Evolutionary conservation across 2,329 filamentous ascomycete species (phyloP), one percentile per base, ranked within the genome.

Genomic region (Penicillium sp.): DNA sequence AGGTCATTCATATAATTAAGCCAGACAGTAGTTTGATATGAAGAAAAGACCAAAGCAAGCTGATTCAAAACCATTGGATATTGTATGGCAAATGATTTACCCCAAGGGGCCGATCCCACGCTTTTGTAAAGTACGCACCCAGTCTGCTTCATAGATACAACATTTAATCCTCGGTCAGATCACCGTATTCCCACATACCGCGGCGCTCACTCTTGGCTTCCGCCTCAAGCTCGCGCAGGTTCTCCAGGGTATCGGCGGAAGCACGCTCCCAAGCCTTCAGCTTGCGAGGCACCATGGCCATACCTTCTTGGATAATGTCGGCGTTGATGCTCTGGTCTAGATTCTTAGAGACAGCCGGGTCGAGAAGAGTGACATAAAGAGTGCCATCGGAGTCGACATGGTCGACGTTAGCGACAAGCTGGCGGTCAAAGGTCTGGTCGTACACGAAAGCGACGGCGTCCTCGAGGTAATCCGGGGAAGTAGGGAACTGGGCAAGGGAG

Each of bases 181-280:
- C 94, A 62, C 94, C 94, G 74, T 97, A 99, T 82, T 99, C 94
- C 92, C 93, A 99, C 83, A 96, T 94, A 36, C 94, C 94, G 60
- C 85, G 80, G 56, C 91, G 84, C 51, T 86, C 85, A 49, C 83
- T 79, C 83, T 95, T 96, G 4, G 93, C 93, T 71, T 87, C 80
- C 29, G 82, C 80, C 78, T 96, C 88, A 45, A 88, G 83, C 71
- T 88, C 82, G 67, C 84, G 86, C 55, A 97, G 77, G 62, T 84
- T 83, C 71, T 85, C 83, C 56, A 96, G 75, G 36, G 91, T 84
- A 27, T 89, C 82, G 51, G 82, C 82, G 39, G 90, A 89, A 7
- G 84, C 85, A 52, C 88, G 83, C 80, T 97, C 94, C 89, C 92
- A 97, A 0, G 86, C 80, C 83, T 91, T 94, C 67, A 97, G 78